phyloP scores from a whole-genome alignment of 306 rosid genomes.

The Casuarina glauca region DNA sequence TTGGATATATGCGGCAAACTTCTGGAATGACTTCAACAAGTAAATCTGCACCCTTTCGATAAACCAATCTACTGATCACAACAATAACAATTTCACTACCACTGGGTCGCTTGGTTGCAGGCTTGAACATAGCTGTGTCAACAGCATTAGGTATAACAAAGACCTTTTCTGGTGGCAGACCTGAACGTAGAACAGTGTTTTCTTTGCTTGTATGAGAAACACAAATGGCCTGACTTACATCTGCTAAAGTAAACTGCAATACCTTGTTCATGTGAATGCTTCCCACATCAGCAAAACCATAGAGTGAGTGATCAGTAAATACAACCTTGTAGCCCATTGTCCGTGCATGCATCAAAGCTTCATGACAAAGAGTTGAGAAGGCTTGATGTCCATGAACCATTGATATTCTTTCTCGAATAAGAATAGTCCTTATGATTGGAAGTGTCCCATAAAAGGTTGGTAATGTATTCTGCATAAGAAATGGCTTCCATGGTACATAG shows the following conservation, averaged over 20 bases:
- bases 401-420: slow-evolving; percentile 75
- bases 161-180: slow-evolving; percentile 87
- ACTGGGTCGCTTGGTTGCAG: slow-evolving; percentile 58
- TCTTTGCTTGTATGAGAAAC: slow-evolving; percentile 97
- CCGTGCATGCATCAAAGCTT: slow-evolving; percentile 82
- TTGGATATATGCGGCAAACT: slow-evolving; percentile 68
- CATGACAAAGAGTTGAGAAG: slow-evolving; percentile 91
- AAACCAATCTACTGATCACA: slow-evolving; percentile 90
- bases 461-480: slow-evolving; percentile 82
- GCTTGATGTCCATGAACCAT: slow-evolving; percentile 95
- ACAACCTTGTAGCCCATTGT: slow-evolving; percentile 91
- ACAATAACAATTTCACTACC: slow-evolving; percentile 62
- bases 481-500: slow-evolving; percentile 87
- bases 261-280: slow-evolving; percentile 99
- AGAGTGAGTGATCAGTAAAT: slow-evolving; percentile 89
- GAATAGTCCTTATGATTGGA: slow-evolving; percentile 77
- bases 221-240: slow-evolving; percentile 92
- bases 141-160: slow-evolving; percentile 92
- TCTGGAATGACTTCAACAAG: slow-evolving; percentile 97
- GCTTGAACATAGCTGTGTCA: slow-evolving; percentile 95
- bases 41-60: slow-evolving; percentile 87
- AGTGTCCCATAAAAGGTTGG: slow-evolving; percentile 77
- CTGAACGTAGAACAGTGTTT: slow-evolving; percentile 85
- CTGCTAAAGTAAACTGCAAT: slow-evolving; percentile 87
- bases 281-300: slow-evolving; percentile 86